phyloP scores from a whole-genome alignment of 805 yeast species.

The Kodamaea leandrae region DNA sequence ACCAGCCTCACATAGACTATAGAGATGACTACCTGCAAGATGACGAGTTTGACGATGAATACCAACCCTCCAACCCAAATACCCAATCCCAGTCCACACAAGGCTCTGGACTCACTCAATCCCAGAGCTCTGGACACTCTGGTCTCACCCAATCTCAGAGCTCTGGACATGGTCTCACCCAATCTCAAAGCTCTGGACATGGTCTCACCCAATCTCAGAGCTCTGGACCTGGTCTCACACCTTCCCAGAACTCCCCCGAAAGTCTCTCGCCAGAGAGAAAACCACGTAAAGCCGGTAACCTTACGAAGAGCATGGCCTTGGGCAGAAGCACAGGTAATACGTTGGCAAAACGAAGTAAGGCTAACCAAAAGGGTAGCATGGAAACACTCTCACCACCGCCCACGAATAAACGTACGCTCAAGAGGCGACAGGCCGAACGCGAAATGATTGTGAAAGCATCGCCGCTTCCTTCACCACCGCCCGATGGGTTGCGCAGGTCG shows the following conservation, averaged over 20 bases:
- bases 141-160: no score
- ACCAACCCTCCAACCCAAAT: conserved; percentile 7
- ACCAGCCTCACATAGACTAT: background rate
- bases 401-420: conserved; percentile 12
- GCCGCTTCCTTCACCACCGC: conserved; percentile 44
- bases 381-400: conserved; percentile 12
- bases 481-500: conserved; percentile 58
- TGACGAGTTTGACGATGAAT: conserved; percentile 9
- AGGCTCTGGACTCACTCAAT: background rate
- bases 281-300: conserved; percentile 15
- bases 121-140: conserved; percentile 1
- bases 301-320: conserved; percentile 36
- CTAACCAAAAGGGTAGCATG: conserved; percentile 13
- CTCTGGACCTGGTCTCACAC: background rate
- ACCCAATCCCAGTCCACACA: conserved; percentile 8
- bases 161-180: conserved; percentile 5
- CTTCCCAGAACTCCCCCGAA: conserved; percentile 16
- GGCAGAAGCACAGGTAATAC: no score
- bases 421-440: conserved; percentile 12
- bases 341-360: conserved; percentile 11
- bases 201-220: conserved; percentile 6
- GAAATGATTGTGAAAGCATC: conserved; percentile 18
- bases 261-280: conserved; percentile 13
- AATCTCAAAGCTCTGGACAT: conserved; percentile 4
- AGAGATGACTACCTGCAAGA: background rate